Base-by-base conservation (phyloP, 2,329 filamentous ascomycete genomes). In the Colletotrichum gigasporum region DNA sequence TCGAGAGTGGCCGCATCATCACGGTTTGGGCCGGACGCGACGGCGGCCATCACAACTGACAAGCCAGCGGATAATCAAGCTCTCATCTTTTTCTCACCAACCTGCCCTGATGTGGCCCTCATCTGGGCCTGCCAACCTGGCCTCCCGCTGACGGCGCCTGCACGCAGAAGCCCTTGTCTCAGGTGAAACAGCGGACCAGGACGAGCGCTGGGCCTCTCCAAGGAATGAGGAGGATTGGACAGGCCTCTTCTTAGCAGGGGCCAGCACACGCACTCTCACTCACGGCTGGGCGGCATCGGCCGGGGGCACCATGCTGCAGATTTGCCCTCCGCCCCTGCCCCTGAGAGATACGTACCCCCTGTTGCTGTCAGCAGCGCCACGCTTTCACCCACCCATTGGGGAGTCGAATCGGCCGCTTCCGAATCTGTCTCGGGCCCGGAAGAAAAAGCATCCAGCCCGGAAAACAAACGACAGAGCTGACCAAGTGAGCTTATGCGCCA, bases 141-240 rank as follows among this genome's bases (percentile, higher is more conserved):
- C 22, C 39, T 63, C 20, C 61, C 55, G 55, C 55, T 47, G 55
- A 48, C 55, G 61, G 48, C 55, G 47, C 37, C 61, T 64, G 47
- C 47, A 48, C 41, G 24, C 30, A 47, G 16, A 35, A 16, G 61
- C 56, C 61, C 61, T 64, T 64, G 61, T 54, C 61, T 64, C 61
- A 61, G 61, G 56, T 64, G 61, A 64, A 64, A 64, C 61, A 42
- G 56, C 35, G 26, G 41, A 26, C 61, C 26, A 53, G 48, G 56
- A 18, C 54, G 55, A 44, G 41, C 26, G 32, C 55, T 60, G 60
- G 47, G 26, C 54, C 37, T 12, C 24, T 26, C 39, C 52, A 35
- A 52, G 53, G 37, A 51, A 22, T 12, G 22, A 10, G 14, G n/a
- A n/a, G n/a, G n/a, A n/a, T n/a, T n/a, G n/a, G n/a, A n/a, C n/a